Percentiles rank a stretch among this genome's conserved stretches.
Evolutionary conservation across 306 rosid species (phyloP).

Genomic region (Vigna unguiculata): DNA sequence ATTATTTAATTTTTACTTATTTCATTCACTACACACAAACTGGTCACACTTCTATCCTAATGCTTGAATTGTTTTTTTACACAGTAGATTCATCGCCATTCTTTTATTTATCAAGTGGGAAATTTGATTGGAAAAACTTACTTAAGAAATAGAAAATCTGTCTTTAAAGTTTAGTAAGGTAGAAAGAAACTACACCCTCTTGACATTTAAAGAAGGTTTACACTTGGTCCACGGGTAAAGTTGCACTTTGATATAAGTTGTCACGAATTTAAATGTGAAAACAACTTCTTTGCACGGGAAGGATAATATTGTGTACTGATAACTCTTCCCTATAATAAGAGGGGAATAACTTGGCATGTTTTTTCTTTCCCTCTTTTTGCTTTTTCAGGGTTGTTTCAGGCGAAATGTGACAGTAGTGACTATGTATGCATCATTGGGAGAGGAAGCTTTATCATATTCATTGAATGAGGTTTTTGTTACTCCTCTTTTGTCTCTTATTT

Average conservation of each 20-base stretch:
- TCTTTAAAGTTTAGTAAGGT: no score
- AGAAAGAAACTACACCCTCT: no score
- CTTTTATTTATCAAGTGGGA: neutral
- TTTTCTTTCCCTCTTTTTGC: neutral
- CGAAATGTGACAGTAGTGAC: slow-evolving; percentile 89
- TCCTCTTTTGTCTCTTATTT: slow-evolving; percentile 40
- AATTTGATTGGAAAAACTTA: neutral
- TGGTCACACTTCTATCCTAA: neutral
- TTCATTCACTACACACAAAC: neutral
- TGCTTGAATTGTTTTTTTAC: neutral
- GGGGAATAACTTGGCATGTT: neutral
- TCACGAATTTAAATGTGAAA: no score
- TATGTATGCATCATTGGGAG: slow-evolving; percentile 89
- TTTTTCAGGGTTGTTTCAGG: slow-evolving; percentile 78
- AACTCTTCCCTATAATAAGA: no score
- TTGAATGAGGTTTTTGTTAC: slow-evolving; percentile 74
- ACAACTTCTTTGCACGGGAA: no score
- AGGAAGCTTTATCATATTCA: slow-evolving; percentile 85
- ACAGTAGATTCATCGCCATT: neutral
- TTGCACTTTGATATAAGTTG: no score
- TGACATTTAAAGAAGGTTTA: no score
- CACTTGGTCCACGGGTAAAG: no score
- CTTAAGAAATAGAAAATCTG: neutral
- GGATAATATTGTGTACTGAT: no score
- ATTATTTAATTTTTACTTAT: neutral